Evolutionary conservation across 1,284 basidiomycete species (phyloP), one percentile per base, ranked within the genome.

Genomic region (Ganoderma leucocontextum): DNA sequence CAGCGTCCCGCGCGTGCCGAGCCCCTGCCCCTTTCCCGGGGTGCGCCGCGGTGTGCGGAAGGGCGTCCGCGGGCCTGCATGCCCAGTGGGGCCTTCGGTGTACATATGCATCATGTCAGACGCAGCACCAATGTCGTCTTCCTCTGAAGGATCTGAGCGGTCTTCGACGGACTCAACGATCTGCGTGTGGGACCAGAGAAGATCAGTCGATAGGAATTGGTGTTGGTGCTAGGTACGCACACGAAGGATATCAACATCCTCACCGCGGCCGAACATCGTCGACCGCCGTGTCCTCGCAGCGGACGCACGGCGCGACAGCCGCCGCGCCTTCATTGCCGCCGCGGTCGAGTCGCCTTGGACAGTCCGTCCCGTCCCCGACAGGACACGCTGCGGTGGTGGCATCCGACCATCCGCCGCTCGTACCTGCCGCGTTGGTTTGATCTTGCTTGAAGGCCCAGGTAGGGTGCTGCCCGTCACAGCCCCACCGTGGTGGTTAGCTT

Each of bases 161-260:
- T 75, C 72, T 47, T 73, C 62, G 25, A 75, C 64, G 7, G 73
- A 63, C 2, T 72, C 64, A 1, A 73, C 70, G 55, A 76, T 74
- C 75, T 76, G 64, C 19, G 25, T 35, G 36, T 10, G 7, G 33
- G 52, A 42, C 17, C 8, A 9, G 8, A 52, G 61, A 25, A 35
- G 47, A 35, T 38, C 49, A 22, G 15, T 13, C 22, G 36, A 33
- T 10, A 25, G 36, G 17, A 10, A 5, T 3, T 22, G 25, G 47
- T 25, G 41, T 17, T 42, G 41, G 41, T 42, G 41, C 47, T 5
- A 25, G 47, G 22, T 15, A 66, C 74, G 60, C 55, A 75, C 76
- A 35, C 67, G 69, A 12, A 75, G 64, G 38, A 77, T 67, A 35
- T 76, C 75, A 2, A 71, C 72, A 19, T 75, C 74, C 59, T 71